These are phyloP conservation scores for Boletellus ananas DNA, from an alignment of 768 basidiomycete genomes.

Conservation along the genomic window DNA sequence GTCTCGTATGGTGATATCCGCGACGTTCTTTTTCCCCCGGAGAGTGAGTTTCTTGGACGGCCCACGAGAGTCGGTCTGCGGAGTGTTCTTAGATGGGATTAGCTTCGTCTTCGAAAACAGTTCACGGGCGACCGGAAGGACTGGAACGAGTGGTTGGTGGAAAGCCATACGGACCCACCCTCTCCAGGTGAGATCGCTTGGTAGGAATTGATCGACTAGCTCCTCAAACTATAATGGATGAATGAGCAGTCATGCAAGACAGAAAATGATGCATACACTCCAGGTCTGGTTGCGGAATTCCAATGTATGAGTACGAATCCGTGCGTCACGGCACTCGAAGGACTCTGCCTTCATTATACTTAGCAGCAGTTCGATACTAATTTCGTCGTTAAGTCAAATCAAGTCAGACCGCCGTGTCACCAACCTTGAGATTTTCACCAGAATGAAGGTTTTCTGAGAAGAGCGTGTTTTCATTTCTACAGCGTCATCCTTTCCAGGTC, in stretches of 20 bases:
- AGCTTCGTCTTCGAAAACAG: constrained; percentile 75
- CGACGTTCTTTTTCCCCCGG: constrained; percentile 17
- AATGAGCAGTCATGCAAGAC: constrained; percentile 5
- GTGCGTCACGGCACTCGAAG: constrained; percentile 76
- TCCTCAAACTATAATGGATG: constrained; percentile 61
- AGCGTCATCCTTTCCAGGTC: constrained; percentile 48
- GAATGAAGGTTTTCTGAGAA: constrained; percentile 77
- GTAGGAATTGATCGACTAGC: constrained; percentile 73
- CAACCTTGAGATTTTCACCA: constrained; percentile 71
- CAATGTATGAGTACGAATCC: constrained; percentile 74
- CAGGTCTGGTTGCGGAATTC: constrained; percentile 80
- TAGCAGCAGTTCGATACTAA: constrained; percentile 64
- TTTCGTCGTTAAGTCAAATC: constrained; percentile 14
- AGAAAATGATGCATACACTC: constrained; percentile 52
- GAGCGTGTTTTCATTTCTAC: constrained; percentile 82
- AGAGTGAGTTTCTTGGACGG: constrained; percentile 19
- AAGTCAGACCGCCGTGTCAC: constrained; percentile 3
- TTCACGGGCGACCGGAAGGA: constrained; percentile 75
- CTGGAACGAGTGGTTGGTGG: constrained; percentile 73
- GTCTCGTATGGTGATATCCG: constrained; percentile 12
- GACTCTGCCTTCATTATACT: constrained; percentile 83
- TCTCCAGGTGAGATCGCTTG: constrained; percentile 72
- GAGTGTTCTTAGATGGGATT: constrained; percentile 41
- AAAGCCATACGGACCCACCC: constrained; percentile 84
- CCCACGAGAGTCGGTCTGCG: constrained; percentile 27